These are phyloP conservation scores for Populus hybrid DNA, from an alignment of 441 rosid genomes.

Conservation along the genomic window DNA sequence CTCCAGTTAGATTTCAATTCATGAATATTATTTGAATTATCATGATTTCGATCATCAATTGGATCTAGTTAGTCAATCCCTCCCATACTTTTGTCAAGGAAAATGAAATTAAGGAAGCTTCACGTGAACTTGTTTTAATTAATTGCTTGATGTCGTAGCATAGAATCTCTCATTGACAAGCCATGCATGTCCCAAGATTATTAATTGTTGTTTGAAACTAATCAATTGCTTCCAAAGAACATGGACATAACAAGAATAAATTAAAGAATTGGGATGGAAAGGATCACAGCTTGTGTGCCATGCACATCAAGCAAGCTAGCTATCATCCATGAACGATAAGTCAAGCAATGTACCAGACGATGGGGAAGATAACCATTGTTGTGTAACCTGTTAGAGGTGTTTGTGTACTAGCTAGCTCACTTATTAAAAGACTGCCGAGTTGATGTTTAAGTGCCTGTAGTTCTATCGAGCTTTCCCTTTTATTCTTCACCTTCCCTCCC, in stretches of 20 bases:
- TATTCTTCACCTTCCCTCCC: background rate
- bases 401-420: background rate
- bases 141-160: background rate
- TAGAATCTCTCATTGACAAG: background rate
- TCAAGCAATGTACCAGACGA: background rate
- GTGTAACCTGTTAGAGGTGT: conserved; percentile 7
- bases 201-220: background rate
- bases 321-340: background rate
- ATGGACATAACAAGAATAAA: background rate
- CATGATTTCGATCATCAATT: background rate
- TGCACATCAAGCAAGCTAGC: background rate
- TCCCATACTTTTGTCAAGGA: background rate
- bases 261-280: background rate
- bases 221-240: background rate
- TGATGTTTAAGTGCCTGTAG: background rate
- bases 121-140: background rate
- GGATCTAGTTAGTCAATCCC: background rate
- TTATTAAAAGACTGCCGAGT: background rate
- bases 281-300: background rate
- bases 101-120: background rate
- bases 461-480: background rate
- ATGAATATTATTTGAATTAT: too few species aligned
- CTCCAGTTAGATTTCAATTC: background rate
- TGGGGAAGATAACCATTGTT: background rate
- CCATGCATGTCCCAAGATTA: background rate